A percentile compares a stretch with the other conserved stretches of the same genome.
These are phyloP conservation scores for Saccharomycopsis capsularis DNA, from an alignment of 805 yeast species.

Conservation along the genomic window DNA sequence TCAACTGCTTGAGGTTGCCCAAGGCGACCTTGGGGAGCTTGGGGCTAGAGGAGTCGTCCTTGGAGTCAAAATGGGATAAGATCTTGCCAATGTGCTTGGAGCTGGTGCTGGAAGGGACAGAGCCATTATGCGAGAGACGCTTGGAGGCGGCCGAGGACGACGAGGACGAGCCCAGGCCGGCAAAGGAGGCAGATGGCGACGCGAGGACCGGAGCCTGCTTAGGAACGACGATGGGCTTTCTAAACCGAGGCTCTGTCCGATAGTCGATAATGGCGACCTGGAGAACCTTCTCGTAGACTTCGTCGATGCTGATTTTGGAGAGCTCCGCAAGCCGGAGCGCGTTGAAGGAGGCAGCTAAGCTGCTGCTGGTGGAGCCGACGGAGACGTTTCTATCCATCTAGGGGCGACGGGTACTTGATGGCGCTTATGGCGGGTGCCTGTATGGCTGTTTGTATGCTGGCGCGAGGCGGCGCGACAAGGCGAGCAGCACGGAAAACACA, in stretches of 20 bases:
- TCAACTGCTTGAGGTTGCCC: conserved; percentile 7
- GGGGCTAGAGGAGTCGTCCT: conserved; percentile 5
- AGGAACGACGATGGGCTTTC: conserved; percentile 27
- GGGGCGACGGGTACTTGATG: no score
- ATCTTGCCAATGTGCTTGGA: conserved; percentile 27
- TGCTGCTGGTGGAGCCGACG: background rate
- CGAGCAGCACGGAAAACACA: no score
- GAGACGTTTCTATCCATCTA: background rate
- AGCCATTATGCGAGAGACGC: conserved; percentile 25
- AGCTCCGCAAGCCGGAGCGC: background rate
- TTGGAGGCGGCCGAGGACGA: conserved; percentile 25
- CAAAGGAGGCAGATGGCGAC: background rate
- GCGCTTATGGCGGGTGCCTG: no score
- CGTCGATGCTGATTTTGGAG: conserved; percentile 10
- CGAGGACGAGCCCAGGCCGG: background rate
- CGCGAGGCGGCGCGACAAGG: no score
- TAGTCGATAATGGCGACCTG: conserved; percentile 54
- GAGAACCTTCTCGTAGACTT: conserved; percentile 45
- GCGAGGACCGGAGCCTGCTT: background rate
- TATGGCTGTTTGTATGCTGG: no score
- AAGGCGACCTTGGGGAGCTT: conserved; percentile 13
- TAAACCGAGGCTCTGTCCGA: conserved; percentile 57
- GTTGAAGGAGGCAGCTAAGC: background rate
- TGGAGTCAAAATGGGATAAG: conserved; percentile 7
- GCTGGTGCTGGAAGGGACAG: conserved; percentile 25